Evolutionary conservation across 768 basidiomycete genomes (phyloP).

Genomic region (Kwoniella sp.): DNA sequence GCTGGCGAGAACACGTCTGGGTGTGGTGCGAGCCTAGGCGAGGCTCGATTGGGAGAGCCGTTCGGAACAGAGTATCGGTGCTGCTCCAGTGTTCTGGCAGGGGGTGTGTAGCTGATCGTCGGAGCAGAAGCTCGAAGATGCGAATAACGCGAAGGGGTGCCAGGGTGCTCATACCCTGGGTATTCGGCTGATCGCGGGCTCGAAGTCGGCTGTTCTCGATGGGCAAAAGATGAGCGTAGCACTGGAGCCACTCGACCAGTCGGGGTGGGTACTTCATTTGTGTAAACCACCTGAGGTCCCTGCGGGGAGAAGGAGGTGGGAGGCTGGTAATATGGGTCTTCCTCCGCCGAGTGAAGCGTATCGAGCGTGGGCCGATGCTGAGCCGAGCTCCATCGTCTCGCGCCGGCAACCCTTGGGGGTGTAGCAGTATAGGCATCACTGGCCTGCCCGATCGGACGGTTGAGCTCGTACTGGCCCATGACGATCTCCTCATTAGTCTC

Average conservation of each 20-base stretch:
- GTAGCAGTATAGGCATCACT: constrained; percentile 19
- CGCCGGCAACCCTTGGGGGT: constrained; percentile 8
- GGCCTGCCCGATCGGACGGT: background rate
- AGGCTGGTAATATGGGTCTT: constrained; percentile 4
- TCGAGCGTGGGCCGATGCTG: constrained; percentile 24
- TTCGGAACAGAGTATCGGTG: constrained; percentile 16
- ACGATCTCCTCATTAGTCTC: background rate
- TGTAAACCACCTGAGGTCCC: background rate
- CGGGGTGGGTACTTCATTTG: constrained; percentile 2
- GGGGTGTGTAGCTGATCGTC: constrained; percentile 8
- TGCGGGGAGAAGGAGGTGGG: constrained; percentile 10
- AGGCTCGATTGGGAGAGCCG: constrained; percentile 9
- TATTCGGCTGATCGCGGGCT: constrained; percentile 2
- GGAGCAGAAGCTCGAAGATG: constrained; percentile 10
- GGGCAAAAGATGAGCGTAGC: constrained; percentile 15
- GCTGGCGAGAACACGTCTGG: background rate
- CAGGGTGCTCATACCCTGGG: background rate
- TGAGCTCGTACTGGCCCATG: background rate
- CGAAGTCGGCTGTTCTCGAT: background rate
- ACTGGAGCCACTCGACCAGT: constrained; percentile 15
- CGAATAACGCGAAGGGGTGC: background rate
- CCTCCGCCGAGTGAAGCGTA: constrained; percentile 14
- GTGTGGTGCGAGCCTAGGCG: constrained; percentile 1
- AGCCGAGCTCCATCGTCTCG: constrained; percentile 11
- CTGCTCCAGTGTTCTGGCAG: constrained; percentile 15